Evolutionary conservation across 2,329 filamentous ascomycete genomes (phyloP).

Genomic region (Ampelomyces quisqualis): DNA sequence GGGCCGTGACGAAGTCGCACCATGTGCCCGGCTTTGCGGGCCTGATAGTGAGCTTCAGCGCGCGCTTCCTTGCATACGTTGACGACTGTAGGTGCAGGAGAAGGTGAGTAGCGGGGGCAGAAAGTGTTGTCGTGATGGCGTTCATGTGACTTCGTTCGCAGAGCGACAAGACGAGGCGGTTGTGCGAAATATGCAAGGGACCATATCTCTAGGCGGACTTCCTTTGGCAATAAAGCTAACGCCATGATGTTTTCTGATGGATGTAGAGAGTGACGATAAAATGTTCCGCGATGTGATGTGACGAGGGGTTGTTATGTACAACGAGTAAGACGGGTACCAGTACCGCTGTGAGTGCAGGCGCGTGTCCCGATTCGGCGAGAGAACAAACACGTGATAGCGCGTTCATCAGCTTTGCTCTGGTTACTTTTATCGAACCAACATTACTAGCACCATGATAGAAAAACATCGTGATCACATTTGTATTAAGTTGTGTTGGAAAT

Average conservation of each 20-base stretch:
- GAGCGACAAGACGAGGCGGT: slow-evolving; percentile 20
- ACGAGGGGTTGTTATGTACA: background rate
- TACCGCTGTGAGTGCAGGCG: background rate
- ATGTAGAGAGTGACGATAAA: background rate
- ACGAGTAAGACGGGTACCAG: background rate
- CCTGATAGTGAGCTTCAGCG: slow-evolving; percentile 20
- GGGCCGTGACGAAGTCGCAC: slow-evolving; percentile 4
- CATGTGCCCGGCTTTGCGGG: slow-evolving; percentile 14
- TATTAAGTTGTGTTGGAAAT: too few relatives aligned
- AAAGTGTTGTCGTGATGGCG: slow-evolving; percentile 10
- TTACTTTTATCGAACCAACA: too few relatives aligned
- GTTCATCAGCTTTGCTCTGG: too few relatives aligned
- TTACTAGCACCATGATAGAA: too few relatives aligned
- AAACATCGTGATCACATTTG: too few relatives aligned
- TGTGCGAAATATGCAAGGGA: slow-evolving; percentile 19
- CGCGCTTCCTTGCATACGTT: slow-evolving; percentile 25
- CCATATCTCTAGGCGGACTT: slow-evolving; percentile 28
- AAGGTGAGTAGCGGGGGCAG: slow-evolving; percentile 25
- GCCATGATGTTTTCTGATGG: slow-evolving; percentile 12
- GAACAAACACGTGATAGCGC: slow-evolving; percentile 1
- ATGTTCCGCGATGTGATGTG: background rate
- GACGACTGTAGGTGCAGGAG: slow-evolving; percentile 14
- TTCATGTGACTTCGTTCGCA: slow-evolving; percentile 18
- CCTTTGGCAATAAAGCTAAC: slow-evolving; percentile 23
- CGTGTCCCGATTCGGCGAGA: too few relatives aligned